Base-by-base conservation (phyloP, 2,329 filamentous ascomycete species). In the Beauveria pseudobassiana region DNA sequence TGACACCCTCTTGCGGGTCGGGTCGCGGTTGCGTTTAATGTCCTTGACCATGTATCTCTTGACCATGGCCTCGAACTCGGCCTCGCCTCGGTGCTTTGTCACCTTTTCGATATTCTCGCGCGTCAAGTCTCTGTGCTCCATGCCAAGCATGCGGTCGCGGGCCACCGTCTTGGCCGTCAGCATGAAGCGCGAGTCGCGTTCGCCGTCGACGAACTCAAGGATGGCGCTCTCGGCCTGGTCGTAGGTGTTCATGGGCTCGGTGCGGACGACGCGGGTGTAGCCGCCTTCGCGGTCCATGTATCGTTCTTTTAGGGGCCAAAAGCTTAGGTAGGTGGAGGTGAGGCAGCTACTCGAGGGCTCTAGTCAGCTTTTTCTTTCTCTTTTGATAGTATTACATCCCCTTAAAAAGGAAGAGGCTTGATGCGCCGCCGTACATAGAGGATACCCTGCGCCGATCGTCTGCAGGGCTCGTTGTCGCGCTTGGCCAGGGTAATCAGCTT, bases 401-500 rank as follows among this genome's bases (percentile, higher is more conserved):
- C 18, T 22, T 20, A 28, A 16, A 3, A 22, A 22, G 22, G 20
- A 24, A 22, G 30, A 3, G 40, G 38, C 4, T 20, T 49, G 64
- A 38, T 14, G 30, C 30, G 54, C 48, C 42, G 30, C 78, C 88
- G 62, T 85, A 97, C 95, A 74, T 87, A 98, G 73, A 99, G 88
- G 69, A 93, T 92, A 45, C 84, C 85, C 69, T 88, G 79, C n/a
- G 92, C 93, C 67, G 84, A 85, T 72, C 86, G 82, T 73, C 85
- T 83, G 64, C 88, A 88, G 22, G 91, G 90, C 70, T 92, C 88
- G 46, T 93, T 96, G 74, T 97, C 91, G 78, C 87, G 89, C 83
- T 98, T 99, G 22, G 90, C 93, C 69, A 96, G 76, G 5, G 93
- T 97, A 70, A 99, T 93, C 67, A 98, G 81, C 80, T 96, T 96